Evolutionary conservation across 2,329 filamentous ascomycete species (phyloP), one percentile per base, ranked within the genome.

Genomic region (Laburnicola sp.): DNA sequence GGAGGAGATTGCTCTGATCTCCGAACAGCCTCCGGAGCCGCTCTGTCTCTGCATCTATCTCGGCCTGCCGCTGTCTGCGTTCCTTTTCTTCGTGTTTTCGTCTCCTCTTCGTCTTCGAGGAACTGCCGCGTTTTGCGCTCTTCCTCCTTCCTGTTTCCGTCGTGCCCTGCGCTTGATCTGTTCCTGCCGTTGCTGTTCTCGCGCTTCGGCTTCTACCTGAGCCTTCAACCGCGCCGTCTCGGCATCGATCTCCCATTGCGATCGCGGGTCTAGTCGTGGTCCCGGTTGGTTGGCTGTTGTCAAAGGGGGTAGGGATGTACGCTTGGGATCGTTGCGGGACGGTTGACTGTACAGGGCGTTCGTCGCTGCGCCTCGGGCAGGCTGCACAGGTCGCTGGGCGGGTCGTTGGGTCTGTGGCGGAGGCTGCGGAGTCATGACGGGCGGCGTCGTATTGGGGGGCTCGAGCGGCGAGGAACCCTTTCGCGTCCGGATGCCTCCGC

Each of bases 11-110:
- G 25, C 60, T 63, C 42, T 73, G 70, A 48, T 69, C 77, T 41
- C 88, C 88, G 62, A 89, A 92, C 60, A 86, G 72, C 59, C 78
- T 82, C 22, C 83, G 78, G 6, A 97, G 75, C 0, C 91, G 81
- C 59, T 86, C 86, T 0, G 91, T 96, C 72, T 97, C 92, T 37
- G 84, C 83, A 31, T 96, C 76, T 10, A 80, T 63, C 47, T 82
- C 81, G 1, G 76, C 77, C 55, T 84, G 77, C 51, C 75, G 77
- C 26, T 74, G 71, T 48, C 76, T 80, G 0, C 76, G 79, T 60
- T 88, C 85, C 49, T 79, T 80, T 65, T 91, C 87, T 37, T 80
- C 76, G 42, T 86, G 82, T 3, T 88, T 78, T 80, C 88, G 86
- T 62, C 80, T 81, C 63, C 85, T 82, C 65, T 51, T 73, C 70